Percentiles rank a stretch among this genome's conserved stretches.
Evolutionary conservation across 129 eudicot species (phyloP).

Genomic region (Flaveria linearis): DNA sequence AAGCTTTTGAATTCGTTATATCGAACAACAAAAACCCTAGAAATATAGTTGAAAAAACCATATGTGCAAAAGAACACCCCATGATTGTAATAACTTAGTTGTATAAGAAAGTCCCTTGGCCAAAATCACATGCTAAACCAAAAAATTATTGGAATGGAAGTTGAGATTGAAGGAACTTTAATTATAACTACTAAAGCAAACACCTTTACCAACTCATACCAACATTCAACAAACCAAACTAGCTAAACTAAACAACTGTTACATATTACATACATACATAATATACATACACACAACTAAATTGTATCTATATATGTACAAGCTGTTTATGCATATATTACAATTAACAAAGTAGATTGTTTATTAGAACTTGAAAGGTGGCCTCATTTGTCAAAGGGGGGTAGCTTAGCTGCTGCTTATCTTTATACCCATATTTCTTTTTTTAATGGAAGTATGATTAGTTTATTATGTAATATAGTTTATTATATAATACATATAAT

Average conservation of each 20-base stretch:
- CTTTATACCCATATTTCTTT: slow-evolving; percentile 31
- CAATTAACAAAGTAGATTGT: slow-evolving; percentile 19
- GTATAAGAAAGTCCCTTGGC: background rate
- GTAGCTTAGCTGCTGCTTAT: slow-evolving; percentile 44
- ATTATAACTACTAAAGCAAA: slow-evolving; percentile 32
- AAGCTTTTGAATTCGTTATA: too few species aligned
- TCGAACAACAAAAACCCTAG: too few species aligned
- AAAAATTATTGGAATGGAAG: background rate
- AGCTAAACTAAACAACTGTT: background rate
- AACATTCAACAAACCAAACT: slow-evolving; percentile 29
- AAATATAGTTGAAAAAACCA: too few species aligned
- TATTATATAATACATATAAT: background rate
- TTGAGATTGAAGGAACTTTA: slow-evolving; percentile 22
- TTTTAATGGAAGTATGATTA: slow-evolving; percentile 15
- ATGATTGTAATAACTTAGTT: background rate
- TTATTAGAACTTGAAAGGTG: slow-evolving; percentile 20
- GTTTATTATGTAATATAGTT: background rate
- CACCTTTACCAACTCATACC: slow-evolving; percentile 41
- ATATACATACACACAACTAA: background rate
- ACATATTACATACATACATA: background rate
- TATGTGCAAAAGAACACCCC: too few species aligned
- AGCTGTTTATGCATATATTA: slow-evolving; percentile 7
- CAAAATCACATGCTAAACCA: background rate
- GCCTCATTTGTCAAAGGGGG: slow-evolving; percentile 36
- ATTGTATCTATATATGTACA: slow-evolving; percentile 17